These are phyloP conservation scores for Borovskyia barvae DNA, from an alignment of 208 protist species.

Conservation along the genomic window DNA sequence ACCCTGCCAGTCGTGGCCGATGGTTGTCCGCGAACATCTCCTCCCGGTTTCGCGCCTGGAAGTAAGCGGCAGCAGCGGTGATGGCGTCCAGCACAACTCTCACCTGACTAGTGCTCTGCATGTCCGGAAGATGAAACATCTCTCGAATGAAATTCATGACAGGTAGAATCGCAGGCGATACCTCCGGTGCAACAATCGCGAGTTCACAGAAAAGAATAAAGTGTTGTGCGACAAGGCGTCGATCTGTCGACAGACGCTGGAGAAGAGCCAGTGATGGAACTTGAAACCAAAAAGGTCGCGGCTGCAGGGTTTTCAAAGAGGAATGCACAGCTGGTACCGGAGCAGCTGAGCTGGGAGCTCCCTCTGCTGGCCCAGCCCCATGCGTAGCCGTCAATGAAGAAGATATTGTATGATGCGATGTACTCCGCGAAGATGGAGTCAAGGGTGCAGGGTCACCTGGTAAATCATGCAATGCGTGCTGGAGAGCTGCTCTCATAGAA, in stretches of 20 bases:
- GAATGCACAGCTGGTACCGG: neutral
- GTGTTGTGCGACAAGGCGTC: conserved; percentile 25
- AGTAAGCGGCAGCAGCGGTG: conserved; percentile 19
- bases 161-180: conserved; percentile 22
- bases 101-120: too few species aligned
- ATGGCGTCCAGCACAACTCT: too few species aligned
- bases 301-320: neutral
- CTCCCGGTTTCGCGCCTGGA: conserved; percentile 23
- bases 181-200: conserved; percentile 22
- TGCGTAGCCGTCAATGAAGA: neutral
- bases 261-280: conserved; percentile 23
- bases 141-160: too few species aligned
- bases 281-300: conserved; percentile 9
- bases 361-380: neutral
- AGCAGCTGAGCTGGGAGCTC: neutral
- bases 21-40: too few species aligned
- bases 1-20: too few species aligned
- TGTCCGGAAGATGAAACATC: too few species aligned
- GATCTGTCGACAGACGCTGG: conserved; percentile 26
- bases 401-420: neutral
- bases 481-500: conserved; percentile 7
- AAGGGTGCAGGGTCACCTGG: neutral
- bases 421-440: neutral
- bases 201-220: conserved; percentile 26
- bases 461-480: conserved; percentile 1